Percentiles rank a stretch among this genome's conserved stretches.
Conservation (phyloP, 2,329 filamentous ascomycete species). For the Blastomyces parvus region DNA sequence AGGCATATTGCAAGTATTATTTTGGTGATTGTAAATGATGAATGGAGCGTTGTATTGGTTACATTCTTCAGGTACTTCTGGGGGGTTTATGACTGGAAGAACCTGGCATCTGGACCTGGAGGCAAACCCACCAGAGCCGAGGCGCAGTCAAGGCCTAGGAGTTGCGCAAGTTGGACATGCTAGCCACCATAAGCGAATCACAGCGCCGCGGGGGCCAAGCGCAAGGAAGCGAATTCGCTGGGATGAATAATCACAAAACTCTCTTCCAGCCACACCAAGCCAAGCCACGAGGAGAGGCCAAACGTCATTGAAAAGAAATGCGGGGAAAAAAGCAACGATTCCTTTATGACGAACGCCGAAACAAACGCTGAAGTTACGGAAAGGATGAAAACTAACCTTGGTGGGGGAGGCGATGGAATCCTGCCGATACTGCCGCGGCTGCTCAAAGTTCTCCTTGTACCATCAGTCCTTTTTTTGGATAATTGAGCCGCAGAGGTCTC, state of each 20-base stretch:
- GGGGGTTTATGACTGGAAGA: not conserved
- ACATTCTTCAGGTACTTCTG: not conserved
- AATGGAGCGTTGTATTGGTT: not conserved
- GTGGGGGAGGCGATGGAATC: conserved; percentile 33
- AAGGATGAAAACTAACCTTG: conserved; percentile 23
- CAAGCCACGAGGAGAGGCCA: not conserved
- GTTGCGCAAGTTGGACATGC: conserved; percentile 13
- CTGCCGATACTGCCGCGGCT: conserved; percentile 17
- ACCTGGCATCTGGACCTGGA: not conserved
- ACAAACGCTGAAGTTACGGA: not conserved
- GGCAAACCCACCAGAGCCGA: not conserved
- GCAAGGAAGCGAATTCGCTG: not conserved
- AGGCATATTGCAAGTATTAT: not conserved
- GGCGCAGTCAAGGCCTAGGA: not conserved
- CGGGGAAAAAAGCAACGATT: not conserved
- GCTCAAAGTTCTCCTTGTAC: conserved; percentile 20
- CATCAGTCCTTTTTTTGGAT: conserved; percentile 20
- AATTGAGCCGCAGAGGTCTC: conserved; percentile 23
- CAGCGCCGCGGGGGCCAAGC: conserved; percentile 6
- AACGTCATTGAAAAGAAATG: conserved; percentile 3
- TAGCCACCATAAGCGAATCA: conserved; percentile 8
- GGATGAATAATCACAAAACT: not conserved
- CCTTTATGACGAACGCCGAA: not conserved
- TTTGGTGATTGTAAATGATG: not conserved
- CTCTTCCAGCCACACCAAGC: not conserved